These are phyloP conservation scores for Candida silvatica DNA, from an alignment of 805 yeast genomes.

Conservation along the genomic window DNA sequence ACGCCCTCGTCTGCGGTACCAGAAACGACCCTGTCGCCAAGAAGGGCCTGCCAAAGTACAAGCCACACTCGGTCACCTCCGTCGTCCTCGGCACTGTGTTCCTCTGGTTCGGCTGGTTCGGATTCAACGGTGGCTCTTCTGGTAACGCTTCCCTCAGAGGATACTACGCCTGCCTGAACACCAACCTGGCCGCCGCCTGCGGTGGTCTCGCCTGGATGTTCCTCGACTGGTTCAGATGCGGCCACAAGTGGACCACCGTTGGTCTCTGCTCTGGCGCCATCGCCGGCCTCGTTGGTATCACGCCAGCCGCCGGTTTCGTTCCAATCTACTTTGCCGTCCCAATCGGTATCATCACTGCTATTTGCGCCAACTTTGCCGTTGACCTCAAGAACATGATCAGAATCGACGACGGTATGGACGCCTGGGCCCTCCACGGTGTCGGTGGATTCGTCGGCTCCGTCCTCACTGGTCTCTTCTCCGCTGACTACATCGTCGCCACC, in stretches of 20 bases:
- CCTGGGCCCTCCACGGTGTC: constrained; percentile 87
- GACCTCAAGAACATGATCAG: constrained; percentile 63
- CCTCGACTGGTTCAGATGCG: constrained; percentile 79
- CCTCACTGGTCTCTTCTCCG: constrained; percentile 87
- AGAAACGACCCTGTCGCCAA: constrained; percentile 75
- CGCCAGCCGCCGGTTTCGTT: constrained; percentile 96
- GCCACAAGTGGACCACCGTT: constrained; percentile 86
- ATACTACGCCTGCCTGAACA: constrained; percentile 88
- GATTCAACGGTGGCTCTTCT: constrained; percentile 97
- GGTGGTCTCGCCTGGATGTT: constrained; percentile 96
- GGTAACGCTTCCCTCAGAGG: constrained; percentile 91
- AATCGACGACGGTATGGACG: constrained; percentile 94
- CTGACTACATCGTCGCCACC: constrained; percentile 77
- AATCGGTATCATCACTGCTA: constrained; percentile 72
- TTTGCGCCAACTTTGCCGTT: constrained; percentile 78
- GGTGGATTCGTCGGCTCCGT: constrained; percentile 85
- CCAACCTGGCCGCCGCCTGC: constrained; percentile 86
- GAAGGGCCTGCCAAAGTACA: constrained; percentile 74
- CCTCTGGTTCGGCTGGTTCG: constrained; percentile 99
- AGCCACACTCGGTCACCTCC: constrained; percentile 87
- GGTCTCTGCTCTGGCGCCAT: constrained; percentile 93
- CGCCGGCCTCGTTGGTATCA: constrained; percentile 89
- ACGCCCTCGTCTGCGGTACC: constrained; percentile 86
- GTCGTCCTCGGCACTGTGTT: constrained; percentile 90
- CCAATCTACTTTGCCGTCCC: constrained; percentile 85